A percentile compares a stretch with the other conserved stretches of the same genome.
Conservation (phyloP, 257 asterid species). For the Paraleonurus japonicus region DNA sequence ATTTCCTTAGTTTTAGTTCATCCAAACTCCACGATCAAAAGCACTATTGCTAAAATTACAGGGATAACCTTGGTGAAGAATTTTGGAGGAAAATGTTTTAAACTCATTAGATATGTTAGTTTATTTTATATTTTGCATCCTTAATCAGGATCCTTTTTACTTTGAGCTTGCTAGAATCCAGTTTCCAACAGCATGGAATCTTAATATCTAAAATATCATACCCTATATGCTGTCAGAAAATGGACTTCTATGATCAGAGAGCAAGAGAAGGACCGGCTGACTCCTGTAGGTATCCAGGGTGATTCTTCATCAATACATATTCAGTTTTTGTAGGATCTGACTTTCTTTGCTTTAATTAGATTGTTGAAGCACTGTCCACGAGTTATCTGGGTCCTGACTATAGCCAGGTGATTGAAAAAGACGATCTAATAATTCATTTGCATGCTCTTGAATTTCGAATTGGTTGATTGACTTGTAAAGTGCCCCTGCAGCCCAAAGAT, state of each 20-base stretch:
- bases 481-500: constrained; percentile 65
- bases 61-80: constrained; percentile 1
- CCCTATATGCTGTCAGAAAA: constrained; percentile 60
- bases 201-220: constrained; percentile 19
- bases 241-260: constrained; percentile 91
- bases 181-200: constrained; percentile 3
- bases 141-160: background rate
- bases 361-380: constrained; percentile 83
- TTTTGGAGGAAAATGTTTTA: constrained; percentile 2
- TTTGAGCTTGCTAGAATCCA: constrained; percentile 12
- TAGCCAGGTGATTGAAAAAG: constrained; percentile 63
- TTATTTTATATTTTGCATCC: background rate
- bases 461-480: constrained; percentile 33
- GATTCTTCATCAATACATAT: constrained; percentile 15
- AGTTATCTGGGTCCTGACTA: constrained; percentile 96
- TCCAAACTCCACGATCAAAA: constrained; percentile 5
- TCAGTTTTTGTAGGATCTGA: constrained; percentile 32
- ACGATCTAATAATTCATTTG: constrained; percentile 18
- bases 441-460: constrained; percentile 4
- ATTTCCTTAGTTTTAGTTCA: constrained; percentile 8
- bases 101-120: background rate
- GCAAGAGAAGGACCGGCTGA: constrained; percentile 89
- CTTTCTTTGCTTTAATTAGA: constrained; percentile 43
- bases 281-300: constrained; percentile 68
- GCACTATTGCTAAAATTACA: constrained; percentile 10